Evolutionary conservation across 2,329 filamentous ascomycete species (phyloP).

Genomic region (Chlorencoelia australis): DNA sequence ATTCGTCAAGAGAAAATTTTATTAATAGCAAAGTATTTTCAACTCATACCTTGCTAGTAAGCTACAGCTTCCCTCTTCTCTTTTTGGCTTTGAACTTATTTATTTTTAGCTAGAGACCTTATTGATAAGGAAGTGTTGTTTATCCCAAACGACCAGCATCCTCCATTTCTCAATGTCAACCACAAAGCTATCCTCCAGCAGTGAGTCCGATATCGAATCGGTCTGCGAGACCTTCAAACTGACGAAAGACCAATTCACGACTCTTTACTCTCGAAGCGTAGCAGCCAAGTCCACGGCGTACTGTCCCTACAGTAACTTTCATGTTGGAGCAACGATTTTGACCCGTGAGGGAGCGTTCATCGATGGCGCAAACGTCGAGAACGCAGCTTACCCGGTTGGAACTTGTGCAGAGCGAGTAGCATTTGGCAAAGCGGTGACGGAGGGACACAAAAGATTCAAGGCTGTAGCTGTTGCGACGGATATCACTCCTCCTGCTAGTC

Average conservation of each 20-base stretch:
- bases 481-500: conserved; percentile 56
- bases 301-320: conserved; percentile 63
- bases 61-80: too few relatives aligned
- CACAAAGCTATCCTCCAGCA: background rate
- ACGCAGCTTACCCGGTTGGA: conserved; percentile 83
- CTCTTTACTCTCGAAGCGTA: conserved; percentile 56
- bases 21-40: too few relatives aligned
- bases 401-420: conserved; percentile 93
- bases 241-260: conserved; percentile 51
- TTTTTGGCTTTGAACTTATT: too few relatives aligned
- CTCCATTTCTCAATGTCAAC: too few relatives aligned
- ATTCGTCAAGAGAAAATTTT: too few relatives aligned
- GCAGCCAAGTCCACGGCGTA: conserved; percentile 73
- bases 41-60: too few relatives aligned
- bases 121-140: too few relatives aligned
- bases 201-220: background rate
- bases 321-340: conserved; percentile 76
- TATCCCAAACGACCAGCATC: too few relatives aligned
- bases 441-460: conserved; percentile 43
- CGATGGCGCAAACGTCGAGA: conserved; percentile 83
- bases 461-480: conserved; percentile 83
- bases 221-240: conserved; percentile 35
- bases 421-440: conserved; percentile 65
- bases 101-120: too few relatives aligned
- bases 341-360: conserved; percentile 37